Base-by-base conservation (phyloP, 148 eudicot species). In the Vaccinium vitisidaea region DNA sequence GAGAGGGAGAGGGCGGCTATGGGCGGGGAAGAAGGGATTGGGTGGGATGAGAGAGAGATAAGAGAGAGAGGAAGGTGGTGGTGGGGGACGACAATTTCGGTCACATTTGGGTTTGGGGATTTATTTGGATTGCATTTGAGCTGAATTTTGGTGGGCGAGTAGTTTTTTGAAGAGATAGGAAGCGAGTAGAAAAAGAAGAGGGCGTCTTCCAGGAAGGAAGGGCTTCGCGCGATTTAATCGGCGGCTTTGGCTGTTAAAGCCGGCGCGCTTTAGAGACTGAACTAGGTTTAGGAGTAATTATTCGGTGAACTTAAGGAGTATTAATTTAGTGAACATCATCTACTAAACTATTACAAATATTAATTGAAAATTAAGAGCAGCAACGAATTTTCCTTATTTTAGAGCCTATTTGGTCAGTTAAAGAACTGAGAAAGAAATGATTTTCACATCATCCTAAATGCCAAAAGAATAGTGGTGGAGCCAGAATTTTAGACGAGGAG, bases 151-250 rank as follows among this genome's bases (percentile, higher is more conserved):
- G 58, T 13, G n/a, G 39, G 15, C 4, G 16, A 9, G 52, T 0
- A 12, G 36, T 43, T 43, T 30, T 65, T 65, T 15, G 76, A 71
- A 14, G 73, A 25, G 32, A 79, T 67, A 55, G 48, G 14, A 14
- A 39, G 74, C 19, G 58, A 49, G 84, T 23, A 49, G 23, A 81
- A 27, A 81, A 65, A 61, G 83, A 16, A 27, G 73, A 27, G 16
- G 30, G 79, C 84, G 49, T 32, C 15, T 80, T 80, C 83, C 32
- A 43, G 23, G 83, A 80, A 80, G 6, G 46, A 43, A 43, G 46
- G 71, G 83, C 83, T 25, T 59, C 32, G 74, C 70, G 71, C 83
- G 83, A 59, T 80, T 79, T 43, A 80, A 46, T 80, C 83, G 71
- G 73, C 21, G 12, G 53, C 53, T 49, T 30, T 43, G 14, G 9